Evolutionary conservation across 2,329 filamentous ascomycete species (phyloP).

Genomic region (Penicillium sp.): DNA sequence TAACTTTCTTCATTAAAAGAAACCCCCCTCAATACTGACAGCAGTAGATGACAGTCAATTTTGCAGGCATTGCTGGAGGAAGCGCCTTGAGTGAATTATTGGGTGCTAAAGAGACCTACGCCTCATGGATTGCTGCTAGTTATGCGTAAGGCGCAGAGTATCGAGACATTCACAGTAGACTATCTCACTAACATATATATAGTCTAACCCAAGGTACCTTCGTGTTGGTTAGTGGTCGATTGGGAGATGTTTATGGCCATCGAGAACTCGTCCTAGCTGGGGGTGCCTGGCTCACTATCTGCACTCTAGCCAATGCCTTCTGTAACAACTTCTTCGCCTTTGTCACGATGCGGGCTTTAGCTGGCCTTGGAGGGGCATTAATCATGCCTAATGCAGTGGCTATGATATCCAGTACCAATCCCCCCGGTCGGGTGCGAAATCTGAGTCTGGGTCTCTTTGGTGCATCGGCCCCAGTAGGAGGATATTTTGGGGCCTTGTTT

Average conservation of each 20-base stretch:
- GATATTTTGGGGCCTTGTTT: constrained; percentile 45
- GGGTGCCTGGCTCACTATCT: constrained; percentile 56
- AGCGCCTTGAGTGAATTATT: constrained; percentile 23
- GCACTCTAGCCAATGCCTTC: constrained; percentile 54
- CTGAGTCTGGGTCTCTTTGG: constrained; percentile 50
- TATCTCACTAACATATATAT: background rate
- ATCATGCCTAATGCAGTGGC: constrained; percentile 57
- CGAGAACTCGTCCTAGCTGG: constrained; percentile 56
- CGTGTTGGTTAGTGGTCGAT: constrained; percentile 56
- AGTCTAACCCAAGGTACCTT: constrained; percentile 58
- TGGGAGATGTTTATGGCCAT: constrained; percentile 61
- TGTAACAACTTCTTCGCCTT: constrained; percentile 46
- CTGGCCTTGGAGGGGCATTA: constrained; percentile 53
- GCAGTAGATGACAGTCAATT: constrained; percentile 30
- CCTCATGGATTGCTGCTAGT: constrained; percentile 31
- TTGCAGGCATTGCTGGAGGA: constrained; percentile 28
- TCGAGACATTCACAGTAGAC: background rate
- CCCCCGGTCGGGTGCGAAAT: constrained; percentile 49
- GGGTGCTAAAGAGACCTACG: constrained; percentile 20
- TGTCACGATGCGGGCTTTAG: constrained; percentile 47
- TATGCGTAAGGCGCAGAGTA: constrained; percentile 21
- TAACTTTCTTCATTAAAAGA: background rate
- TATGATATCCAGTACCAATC: constrained; percentile 50
- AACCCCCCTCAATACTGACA: background rate
- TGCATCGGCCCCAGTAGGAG: constrained; percentile 50